A percentile compares a stretch with the other conserved stretches of the same genome.
These are phyloP conservation scores for Phytomonas francai DNA, from an alignment of 208 protist genomes.

Conservation along the genomic window DNA sequence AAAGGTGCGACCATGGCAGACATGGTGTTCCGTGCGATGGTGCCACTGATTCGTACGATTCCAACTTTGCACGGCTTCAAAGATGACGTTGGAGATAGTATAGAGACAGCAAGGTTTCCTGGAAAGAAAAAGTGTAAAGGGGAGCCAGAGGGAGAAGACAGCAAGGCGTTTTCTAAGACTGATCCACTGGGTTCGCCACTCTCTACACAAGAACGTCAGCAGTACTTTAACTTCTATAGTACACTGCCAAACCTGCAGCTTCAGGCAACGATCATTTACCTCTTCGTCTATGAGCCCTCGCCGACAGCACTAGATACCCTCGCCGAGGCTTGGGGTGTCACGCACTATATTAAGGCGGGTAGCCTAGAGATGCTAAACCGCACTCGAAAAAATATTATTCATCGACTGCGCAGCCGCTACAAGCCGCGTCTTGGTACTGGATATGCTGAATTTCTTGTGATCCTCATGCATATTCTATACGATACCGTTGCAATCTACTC, in stretches of 20 bases:
- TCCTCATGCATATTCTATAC: conserved; percentile 73
- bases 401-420: conserved; percentile 56
- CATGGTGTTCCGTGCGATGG: conserved; percentile 38
- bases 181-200: conserved; percentile 1
- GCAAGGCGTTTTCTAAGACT: neutral
- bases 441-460: conserved; percentile 38
- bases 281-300: conserved; percentile 26
- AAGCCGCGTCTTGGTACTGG: conserved; percentile 31
- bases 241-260: conserved; percentile 64
- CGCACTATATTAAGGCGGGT: conserved; percentile 31
- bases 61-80: conserved; percentile 25
- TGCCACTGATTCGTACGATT: conserved; percentile 32
- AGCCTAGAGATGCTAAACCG: conserved; percentile 21
- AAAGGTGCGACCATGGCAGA: conserved; percentile 55
- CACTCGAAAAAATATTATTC: conserved; percentile 30
- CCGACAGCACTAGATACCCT: conserved; percentile 43
- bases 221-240: conserved; percentile 59
- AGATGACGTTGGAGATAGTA: conserved; percentile 4
- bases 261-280: conserved; percentile 67
- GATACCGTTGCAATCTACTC: conserved; percentile 70
- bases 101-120: neutral
- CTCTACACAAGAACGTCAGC: conserved; percentile 28
- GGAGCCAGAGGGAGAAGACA: conserved; percentile 10
- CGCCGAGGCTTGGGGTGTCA: conserved; percentile 54
- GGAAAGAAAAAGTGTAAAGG: conserved; percentile 8